These are phyloP conservation scores for Candida sojae DNA, from an alignment of 1,139 yeast genomes.

Conservation along the genomic window DNA sequence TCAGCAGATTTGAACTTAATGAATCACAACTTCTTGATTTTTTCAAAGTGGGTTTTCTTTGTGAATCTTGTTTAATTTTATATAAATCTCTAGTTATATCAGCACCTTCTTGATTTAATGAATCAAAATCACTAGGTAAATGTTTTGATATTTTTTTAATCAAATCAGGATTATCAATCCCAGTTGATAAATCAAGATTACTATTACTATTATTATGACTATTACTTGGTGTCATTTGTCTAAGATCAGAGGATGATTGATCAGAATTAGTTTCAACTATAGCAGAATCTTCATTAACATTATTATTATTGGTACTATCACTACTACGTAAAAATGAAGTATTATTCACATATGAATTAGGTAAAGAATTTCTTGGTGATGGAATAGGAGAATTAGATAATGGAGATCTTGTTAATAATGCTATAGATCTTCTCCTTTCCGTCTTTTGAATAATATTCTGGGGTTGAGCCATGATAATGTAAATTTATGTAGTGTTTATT, in stretches of 20 bases:
- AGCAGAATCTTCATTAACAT: slow-evolving; percentile 5
- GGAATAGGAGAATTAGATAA: slow-evolving; percentile 30
- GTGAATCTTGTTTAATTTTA: slow-evolving; percentile 48
- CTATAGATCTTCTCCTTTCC: slow-evolving; percentile 32
- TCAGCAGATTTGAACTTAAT: slow-evolving; percentile 10
- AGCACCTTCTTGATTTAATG: slow-evolving; percentile 73
- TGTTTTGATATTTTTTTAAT: slow-evolving; percentile 31
- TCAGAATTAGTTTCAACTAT: slow-evolving; percentile 18
- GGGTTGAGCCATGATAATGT: slow-evolving; percentile 11
- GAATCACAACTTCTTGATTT: slow-evolving; percentile 32
- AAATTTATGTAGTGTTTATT: background rate
- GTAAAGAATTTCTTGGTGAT: slow-evolving; percentile 17
- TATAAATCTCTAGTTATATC: slow-evolving; percentile 84
- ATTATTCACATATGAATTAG: slow-evolving; percentile 28
- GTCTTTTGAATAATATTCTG: slow-evolving; percentile 8
- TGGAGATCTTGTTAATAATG: slow-evolving; percentile 34
- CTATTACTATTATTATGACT: background rate
- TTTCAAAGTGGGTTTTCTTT: slow-evolving; percentile 18
- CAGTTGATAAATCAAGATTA: slow-evolving; percentile 18
- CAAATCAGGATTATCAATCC: slow-evolving; percentile 26
- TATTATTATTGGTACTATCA: background rate
- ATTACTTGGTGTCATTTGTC: background rate
- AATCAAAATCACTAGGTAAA: slow-evolving; percentile 34
- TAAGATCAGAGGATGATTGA: slow-evolving; percentile 7
- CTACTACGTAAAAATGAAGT: slow-evolving; percentile 23